Base-by-base conservation (phyloP, 106 monocot genomes). In the Dendrobium chrysotoxum region DNA sequence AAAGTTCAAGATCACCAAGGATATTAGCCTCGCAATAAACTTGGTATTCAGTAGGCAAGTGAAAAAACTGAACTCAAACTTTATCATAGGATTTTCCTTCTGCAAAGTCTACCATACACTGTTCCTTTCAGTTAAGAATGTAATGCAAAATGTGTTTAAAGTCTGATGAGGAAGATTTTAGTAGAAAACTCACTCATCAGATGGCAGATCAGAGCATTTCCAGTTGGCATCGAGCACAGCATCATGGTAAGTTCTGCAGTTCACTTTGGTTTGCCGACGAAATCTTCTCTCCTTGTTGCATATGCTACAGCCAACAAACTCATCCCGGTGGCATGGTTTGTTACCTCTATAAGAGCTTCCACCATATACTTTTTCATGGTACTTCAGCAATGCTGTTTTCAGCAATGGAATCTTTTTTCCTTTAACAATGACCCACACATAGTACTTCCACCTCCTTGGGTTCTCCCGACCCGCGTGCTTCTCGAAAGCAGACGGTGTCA, bases 401-500 rank as follows among this genome's bases (percentile, higher is more conserved):
- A 80, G 68, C 47, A 95, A 44, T 40, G 90, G 85, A 76, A 92
- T 86, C 82, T 95, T 95, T 73, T 91, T 89, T 38, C 95, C 95
- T 80, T 89, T 84, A 70, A 89, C 81, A 2, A 91, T 90, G 28
- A 95, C 89, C 95, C 95, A 95, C 31, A 95, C 85, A 79, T 87
- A 90, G 80, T 78, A 86, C 76, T 92, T 95, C 95, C 95, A 95
- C 84, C 86, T 92, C 72, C 88, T 85, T 23, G 87, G 85, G 25
- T 80, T 90, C 28, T 92, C 92, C 50, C 87, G 75, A 18, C 86
- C 89, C 15, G 92, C 87, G 82, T 95, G 95, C 39, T 87, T 95
- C 84, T 95, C 95, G 80, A 95, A 95, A 41, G 92, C 90, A 53
- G 92, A 73, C 61, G 95, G 95, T 20, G 87, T 92, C 84, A 95